Conservation (phyloP, 805 yeast genomes). For the Naumovozyma baii region DNA sequence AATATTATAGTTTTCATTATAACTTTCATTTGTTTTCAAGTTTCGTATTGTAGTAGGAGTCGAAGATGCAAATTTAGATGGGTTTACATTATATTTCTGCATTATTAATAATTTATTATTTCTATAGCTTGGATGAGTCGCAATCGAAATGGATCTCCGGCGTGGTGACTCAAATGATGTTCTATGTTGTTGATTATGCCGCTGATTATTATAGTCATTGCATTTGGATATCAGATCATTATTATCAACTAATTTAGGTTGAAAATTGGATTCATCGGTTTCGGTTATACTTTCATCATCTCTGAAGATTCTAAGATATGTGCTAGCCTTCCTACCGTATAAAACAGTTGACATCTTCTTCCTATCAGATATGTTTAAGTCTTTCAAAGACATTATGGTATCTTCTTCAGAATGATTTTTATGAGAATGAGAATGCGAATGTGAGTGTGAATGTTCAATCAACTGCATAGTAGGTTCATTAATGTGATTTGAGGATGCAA, state of each 20-base stretch:
- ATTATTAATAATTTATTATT: too few relatives aligned
- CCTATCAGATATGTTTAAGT: slow-evolving; percentile 19
- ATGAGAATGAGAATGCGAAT: not conserved
- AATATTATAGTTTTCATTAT: not conserved
- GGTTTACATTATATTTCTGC: not conserved
- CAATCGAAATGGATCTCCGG: not conserved
- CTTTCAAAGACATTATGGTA: slow-evolving; percentile 14
- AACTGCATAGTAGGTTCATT: too few relatives aligned
- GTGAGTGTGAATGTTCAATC: not conserved
- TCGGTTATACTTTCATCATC: slow-evolving; percentile 18
- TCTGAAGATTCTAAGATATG: slow-evolving; percentile 27
- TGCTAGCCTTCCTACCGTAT: slow-evolving; percentile 30
- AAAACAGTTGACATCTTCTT: slow-evolving; percentile 16
- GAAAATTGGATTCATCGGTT: not conserved
- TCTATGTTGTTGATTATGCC: not conserved
- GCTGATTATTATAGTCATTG: not conserved
- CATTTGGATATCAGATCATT: too few relatives aligned
- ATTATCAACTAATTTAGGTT: too few relatives aligned
- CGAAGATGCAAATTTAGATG: not conserved
- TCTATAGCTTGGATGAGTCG: not conserved
- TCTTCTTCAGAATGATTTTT: not conserved
- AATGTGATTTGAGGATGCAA: too few relatives aligned
- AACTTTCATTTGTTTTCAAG: not conserved
- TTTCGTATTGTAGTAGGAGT: not conserved
- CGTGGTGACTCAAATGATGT: too few relatives aligned